phyloP scores from a whole-genome alignment of 352 stramenopile genomes.

The Phytopythium montanum region DNA sequence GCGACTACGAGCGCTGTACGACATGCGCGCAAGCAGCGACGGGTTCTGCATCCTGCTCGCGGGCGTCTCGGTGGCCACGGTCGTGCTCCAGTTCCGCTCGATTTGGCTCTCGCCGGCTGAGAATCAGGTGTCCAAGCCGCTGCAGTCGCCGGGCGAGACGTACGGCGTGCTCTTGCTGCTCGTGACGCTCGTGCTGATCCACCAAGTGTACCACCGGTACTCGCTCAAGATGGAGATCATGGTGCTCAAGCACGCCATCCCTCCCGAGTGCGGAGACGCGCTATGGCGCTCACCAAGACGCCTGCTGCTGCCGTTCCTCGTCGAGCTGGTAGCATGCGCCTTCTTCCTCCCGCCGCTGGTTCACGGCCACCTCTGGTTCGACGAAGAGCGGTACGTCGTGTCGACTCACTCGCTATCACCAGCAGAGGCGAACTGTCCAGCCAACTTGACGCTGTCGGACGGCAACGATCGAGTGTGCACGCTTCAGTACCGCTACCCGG shows the following conservation, averaged over 20 bases:
- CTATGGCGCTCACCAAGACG: slow-evolving; percentile 17
- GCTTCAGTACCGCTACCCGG: slow-evolving; percentile 45
- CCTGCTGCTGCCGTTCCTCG: slow-evolving; percentile 38
- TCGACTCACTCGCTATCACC: slow-evolving; percentile 10
- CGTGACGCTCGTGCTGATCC: slow-evolving; percentile 36
- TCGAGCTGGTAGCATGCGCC: slow-evolving; percentile 36
- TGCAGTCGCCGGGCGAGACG: slow-evolving; percentile 47
- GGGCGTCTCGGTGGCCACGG: slow-evolving; percentile 29
- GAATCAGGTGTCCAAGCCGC: slow-evolving; percentile 12
- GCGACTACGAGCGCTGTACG: slow-evolving; percentile 27
- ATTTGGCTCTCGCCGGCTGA: slow-evolving; percentile 43
- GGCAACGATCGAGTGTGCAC: slow-evolving; percentile 23
- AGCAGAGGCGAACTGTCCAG: slow-evolving; percentile 19
- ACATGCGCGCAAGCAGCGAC: slow-evolving; percentile 27
- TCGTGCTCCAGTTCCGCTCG: slow-evolving; percentile 51
- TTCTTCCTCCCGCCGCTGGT: slow-evolving; percentile 49
- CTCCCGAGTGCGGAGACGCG: slow-evolving; percentile 11
- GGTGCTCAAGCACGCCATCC: slow-evolving; percentile 43
- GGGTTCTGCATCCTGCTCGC: slow-evolving; percentile 32
- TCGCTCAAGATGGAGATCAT: slow-evolving; percentile 51
- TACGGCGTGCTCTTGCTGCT: slow-evolving; percentile 37
- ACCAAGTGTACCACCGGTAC: slow-evolving; percentile 48
- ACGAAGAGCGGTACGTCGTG: slow-evolving; percentile 44
- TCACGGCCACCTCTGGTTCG: slow-evolving; percentile 33
- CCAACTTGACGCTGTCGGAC: slow-evolving; percentile 20